These are phyloP conservation scores for Auricularia sp. DNA, from an alignment of 768 basidiomycete species.

Conservation along the genomic window DNA sequence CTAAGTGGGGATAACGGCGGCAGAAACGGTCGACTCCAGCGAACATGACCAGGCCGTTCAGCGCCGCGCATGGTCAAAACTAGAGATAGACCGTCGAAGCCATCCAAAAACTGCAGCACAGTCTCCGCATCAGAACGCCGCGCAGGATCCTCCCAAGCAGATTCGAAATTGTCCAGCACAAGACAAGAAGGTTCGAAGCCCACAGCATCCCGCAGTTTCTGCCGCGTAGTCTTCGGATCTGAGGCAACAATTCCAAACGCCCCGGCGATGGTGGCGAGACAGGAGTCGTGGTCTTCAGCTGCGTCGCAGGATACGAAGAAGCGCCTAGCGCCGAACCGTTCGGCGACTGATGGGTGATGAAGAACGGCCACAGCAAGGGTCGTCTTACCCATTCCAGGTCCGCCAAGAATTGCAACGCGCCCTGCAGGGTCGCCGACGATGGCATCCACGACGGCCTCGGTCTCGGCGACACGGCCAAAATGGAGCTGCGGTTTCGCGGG, in stretches of 20 bases:
- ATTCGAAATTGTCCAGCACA: background rate
- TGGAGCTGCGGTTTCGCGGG: background rate
- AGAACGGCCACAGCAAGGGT: slow-evolving; percentile 26
- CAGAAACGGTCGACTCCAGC: slow-evolving; percentile 14
- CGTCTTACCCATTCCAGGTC: slow-evolving; percentile 33
- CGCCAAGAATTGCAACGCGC: slow-evolving; percentile 13
- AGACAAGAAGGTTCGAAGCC: slow-evolving; percentile 10
- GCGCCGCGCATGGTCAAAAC: slow-evolving; percentile 16
- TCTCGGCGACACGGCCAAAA: background rate
- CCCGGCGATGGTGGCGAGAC: background rate
- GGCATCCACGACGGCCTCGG: background rate
- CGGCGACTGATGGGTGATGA: slow-evolving; percentile 14
- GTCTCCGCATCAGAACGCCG: background rate
- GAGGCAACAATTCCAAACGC: background rate
- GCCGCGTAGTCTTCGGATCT: background rate
- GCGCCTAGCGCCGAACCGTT: slow-evolving; percentile 13
- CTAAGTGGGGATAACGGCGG: slow-evolving; percentile 13
- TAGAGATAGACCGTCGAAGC: slow-evolving; percentile 15
- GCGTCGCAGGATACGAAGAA: slow-evolving; percentile 27
- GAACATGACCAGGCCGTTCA: slow-evolving; percentile 13
- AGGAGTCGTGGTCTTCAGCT: background rate
- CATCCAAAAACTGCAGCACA: background rate
- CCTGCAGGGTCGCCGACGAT: background rate
- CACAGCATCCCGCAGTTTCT: background rate
- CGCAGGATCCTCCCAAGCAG: background rate